A percentile compares a stretch with the other conserved stretches of the same genome.
Evolutionary conservation across 2,329 filamentous ascomycete species (phyloP).

Genomic region (Xylariales sp.): DNA sequence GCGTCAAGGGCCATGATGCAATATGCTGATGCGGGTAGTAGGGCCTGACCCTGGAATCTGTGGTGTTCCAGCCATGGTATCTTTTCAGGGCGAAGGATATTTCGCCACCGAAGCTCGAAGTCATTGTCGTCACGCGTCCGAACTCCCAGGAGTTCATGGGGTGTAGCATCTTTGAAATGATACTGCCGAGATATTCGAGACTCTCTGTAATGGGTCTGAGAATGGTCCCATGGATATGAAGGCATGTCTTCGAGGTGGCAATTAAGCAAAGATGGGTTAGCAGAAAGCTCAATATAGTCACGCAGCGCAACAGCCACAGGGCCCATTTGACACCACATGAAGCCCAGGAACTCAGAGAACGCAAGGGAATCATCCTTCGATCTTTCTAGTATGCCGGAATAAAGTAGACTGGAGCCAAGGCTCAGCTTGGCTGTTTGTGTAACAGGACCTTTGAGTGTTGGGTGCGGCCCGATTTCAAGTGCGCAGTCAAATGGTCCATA

Average conservation of each 20-base stretch:
- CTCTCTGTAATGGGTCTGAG: conserved; percentile 36
- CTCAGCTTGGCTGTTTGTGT: conserved; percentile 17
- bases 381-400: conserved; percentile 18
- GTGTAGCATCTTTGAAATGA: conserved; percentile 21
- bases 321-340: conserved; percentile 22
- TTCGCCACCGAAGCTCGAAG: conserved; percentile 34
- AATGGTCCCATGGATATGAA: conserved; percentile 45
- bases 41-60: conserved; percentile 36
- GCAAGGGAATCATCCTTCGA: conserved; percentile 17
- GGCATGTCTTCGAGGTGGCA: conserved; percentile 28
- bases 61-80: conserved; percentile 38
- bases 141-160: conserved; percentile 34
- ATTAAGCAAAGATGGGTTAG: not conserved
- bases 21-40: conserved; percentile 44
- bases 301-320: conserved; percentile 11
- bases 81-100: conserved; percentile 32
- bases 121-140: conserved; percentile 31
- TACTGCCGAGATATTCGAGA: conserved; percentile 38
- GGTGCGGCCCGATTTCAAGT: conserved; percentile 26
- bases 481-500: conserved; percentile 21
- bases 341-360: conserved; percentile 22
- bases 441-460: conserved; percentile 22
- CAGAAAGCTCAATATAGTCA: conserved; percentile 20
- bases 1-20: conserved; percentile 43
- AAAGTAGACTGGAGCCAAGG: conserved; percentile 15